A percentile compares a stretch with the other conserved stretches of the same genome.
phyloP scores from a whole-genome alignment of 805 yeast species.

The Tetrapisispora taiwanensis region DNA sequence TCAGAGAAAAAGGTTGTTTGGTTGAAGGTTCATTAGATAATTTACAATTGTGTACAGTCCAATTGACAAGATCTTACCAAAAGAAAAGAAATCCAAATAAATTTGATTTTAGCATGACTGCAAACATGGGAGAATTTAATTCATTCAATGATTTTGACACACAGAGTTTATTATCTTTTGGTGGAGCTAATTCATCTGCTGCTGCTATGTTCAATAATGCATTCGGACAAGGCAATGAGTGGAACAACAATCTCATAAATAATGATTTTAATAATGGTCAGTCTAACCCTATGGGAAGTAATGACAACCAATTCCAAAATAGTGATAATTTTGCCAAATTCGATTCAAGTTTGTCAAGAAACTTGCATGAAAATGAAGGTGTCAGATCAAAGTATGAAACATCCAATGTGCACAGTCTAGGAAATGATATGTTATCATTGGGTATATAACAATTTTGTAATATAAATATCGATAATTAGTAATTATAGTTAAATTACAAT shows the following conservation, averaged over 20 bases:
- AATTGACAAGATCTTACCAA: conserved; percentile 30
- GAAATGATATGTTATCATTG: conserved; percentile 1
- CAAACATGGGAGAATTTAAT: conserved; percentile 13
- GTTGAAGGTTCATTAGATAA: conserved; percentile 85
- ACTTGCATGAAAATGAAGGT: conserved; percentile 10
- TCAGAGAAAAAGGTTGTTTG: conserved; percentile 72
- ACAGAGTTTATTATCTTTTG: conserved; percentile 28
- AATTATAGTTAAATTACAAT: too few relatives aligned
- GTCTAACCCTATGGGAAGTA: too few relatives aligned
- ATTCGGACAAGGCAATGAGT: conserved; percentile 15
- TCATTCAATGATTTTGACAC: conserved; percentile 23
- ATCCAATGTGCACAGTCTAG: neutral
- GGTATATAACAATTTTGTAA: neutral
- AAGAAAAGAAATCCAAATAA: conserved; percentile 10
- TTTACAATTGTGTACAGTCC: conserved; percentile 61
- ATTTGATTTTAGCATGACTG: conserved; percentile 15
- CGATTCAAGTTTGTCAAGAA: conserved; percentile 17
- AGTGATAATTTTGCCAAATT: conserved; percentile 5
- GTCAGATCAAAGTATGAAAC: neutral
- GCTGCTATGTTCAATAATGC: conserved; percentile 10
- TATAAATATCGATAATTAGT: too few relatives aligned
- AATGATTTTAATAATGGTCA: conserved; percentile 15
- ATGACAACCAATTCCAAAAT: conserved; percentile 5
- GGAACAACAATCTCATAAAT: conserved; percentile 17
- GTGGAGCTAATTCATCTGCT: conserved; percentile 10